phyloP scores from a whole-genome alignment of 345 rosid genomes.

The Laguncularia racemosa region DNA sequence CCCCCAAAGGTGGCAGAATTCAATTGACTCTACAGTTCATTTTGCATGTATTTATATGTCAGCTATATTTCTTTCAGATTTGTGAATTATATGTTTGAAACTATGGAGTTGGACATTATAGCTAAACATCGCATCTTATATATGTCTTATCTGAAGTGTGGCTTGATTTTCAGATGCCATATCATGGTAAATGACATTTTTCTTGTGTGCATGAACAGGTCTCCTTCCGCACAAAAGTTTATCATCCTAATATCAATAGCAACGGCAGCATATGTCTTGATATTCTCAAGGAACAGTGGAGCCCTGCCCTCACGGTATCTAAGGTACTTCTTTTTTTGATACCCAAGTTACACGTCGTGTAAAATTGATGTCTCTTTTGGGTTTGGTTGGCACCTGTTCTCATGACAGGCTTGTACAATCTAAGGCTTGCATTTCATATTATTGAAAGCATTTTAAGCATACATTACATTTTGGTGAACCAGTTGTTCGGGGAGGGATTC shows the following conservation, averaged over 20 bases:
- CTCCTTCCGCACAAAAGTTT: slow-evolving; percentile 62
- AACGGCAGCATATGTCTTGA: slow-evolving; percentile 73
- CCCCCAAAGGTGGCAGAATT: slow-evolving; percentile 48
- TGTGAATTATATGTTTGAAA: neutral
- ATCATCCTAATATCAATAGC: slow-evolving; percentile 66
- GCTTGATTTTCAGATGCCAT: too few species aligned
- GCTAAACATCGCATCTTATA: too few species aligned
- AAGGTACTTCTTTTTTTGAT: slow-evolving; percentile 27
- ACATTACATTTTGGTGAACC: neutral
- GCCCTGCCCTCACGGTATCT: slow-evolving; percentile 65
- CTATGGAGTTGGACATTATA: too few species aligned
- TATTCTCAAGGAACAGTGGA: slow-evolving; percentile 74
- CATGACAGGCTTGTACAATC: too few species aligned
- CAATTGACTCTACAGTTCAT: neutral
- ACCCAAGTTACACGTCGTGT: slow-evolving; percentile 1
- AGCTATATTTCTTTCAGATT: neutral
- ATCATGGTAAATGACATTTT: neutral
- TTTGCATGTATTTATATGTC: neutral
- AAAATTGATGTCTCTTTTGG: too few species aligned
- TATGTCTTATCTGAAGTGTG: too few species aligned
- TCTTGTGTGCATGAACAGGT: slow-evolving; percentile 23
- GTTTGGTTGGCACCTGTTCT: too few species aligned
- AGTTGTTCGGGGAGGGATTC: too few species aligned
- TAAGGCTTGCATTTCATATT: neutral
- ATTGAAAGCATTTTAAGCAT: neutral